phyloP scores from a whole-genome alignment of 805 yeast species.

The Monosporozyma unispora region DNA sequence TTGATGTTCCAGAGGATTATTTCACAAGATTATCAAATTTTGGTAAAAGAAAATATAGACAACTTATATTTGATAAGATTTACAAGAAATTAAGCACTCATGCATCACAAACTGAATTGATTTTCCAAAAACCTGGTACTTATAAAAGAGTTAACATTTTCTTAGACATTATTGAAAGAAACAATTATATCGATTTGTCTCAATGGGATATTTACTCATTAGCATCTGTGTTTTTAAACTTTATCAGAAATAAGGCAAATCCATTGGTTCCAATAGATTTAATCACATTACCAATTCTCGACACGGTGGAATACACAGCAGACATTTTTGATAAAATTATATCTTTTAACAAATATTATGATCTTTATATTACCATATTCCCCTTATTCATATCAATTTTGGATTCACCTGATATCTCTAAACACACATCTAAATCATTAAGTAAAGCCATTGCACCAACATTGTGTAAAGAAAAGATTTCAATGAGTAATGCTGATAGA shows the following conservation, averaged over 20 bases:
- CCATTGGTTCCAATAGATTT: slow-evolving; percentile 45
- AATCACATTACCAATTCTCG: slow-evolving; percentile 47
- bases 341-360: slow-evolving; percentile 26
- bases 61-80: slow-evolving; percentile 40
- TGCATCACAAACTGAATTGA: slow-evolving; percentile 36
- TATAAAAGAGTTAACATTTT: slow-evolving; percentile 37
- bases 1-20: slow-evolving; percentile 39
- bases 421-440: slow-evolving; percentile 31
- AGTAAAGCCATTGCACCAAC: slow-evolving; percentile 46
- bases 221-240: slow-evolving; percentile 36
- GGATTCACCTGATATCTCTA: slow-evolving; percentile 32
- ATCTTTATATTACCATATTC: slow-evolving; percentile 33
- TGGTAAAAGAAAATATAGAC: slow-evolving; percentile 31
- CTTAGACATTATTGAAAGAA: slow-evolving; percentile 42
- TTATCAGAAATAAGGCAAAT: slow-evolving; percentile 41
- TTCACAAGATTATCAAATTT: slow-evolving; percentile 19
- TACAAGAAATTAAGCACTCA: slow-evolving; percentile 40
- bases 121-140: slow-evolving; percentile 52
- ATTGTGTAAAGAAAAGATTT: slow-evolving; percentile 43
- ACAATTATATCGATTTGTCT: slow-evolving; percentile 50
- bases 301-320: slow-evolving; percentile 38
- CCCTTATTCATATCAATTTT: slow-evolving; percentile 40
- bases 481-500: slow-evolving; percentile 37
- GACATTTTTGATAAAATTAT: slow-evolving; percentile 31
- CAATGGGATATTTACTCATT: slow-evolving; percentile 51